Evolutionary conservation across 2,329 filamentous ascomycete genomes (phyloP).

Genomic region (Diaporthe batatas): DNA sequence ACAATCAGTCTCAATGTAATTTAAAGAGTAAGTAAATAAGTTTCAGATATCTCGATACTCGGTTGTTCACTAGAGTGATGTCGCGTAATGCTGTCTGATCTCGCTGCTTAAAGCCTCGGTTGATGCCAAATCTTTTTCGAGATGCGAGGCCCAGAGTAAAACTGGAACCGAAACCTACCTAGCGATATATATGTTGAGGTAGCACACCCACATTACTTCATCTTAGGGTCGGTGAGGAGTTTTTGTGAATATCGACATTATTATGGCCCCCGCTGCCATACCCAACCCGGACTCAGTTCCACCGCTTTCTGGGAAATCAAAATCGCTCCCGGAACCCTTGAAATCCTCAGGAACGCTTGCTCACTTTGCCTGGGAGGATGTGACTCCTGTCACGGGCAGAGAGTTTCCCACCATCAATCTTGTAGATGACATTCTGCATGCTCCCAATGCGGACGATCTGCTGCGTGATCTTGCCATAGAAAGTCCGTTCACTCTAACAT

Average conservation of each 20-base stretch:
- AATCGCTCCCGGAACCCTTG: constrained; percentile 35
- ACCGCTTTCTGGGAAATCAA: background rate
- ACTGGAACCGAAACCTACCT: background rate
- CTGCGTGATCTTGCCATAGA: constrained; percentile 41
- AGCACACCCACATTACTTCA: background rate
- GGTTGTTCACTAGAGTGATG: background rate
- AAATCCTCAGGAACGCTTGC: constrained; percentile 37
- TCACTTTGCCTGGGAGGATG: constrained; percentile 38
- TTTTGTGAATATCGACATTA: background rate
- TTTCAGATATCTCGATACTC: too few relatives aligned
- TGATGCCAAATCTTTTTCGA: background rate
- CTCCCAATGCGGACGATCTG: constrained; percentile 31
- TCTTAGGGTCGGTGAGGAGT: fast-evolving
- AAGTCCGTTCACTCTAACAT: constrained; percentile 36
- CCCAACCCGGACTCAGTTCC: background rate
- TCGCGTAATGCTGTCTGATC: background rate
- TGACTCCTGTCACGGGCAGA: constrained; percentile 39
- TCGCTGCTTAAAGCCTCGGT: background rate
- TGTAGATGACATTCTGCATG: constrained; percentile 38
- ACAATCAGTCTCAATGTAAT: background rate
- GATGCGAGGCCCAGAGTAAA: background rate
- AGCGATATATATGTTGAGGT: background rate
- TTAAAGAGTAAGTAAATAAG: background rate
- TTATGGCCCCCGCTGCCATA: background rate
- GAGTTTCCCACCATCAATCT: constrained; percentile 39